phyloP scores from a whole-genome alignment of 805 yeast genomes.

The Barnettozyma botsteinii region DNA sequence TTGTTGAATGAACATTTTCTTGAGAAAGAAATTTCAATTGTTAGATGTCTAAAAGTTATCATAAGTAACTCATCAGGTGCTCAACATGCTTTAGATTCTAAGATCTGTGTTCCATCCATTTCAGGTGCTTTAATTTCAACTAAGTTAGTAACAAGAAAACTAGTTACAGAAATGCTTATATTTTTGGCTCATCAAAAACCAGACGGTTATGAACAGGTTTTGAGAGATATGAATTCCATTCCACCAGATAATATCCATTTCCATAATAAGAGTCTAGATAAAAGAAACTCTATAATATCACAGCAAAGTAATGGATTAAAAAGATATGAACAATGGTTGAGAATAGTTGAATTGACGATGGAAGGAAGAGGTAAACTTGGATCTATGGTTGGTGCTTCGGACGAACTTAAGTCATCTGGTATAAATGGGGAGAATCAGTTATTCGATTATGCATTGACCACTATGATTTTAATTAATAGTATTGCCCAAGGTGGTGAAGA shows the following conservation, averaged over 20 bases:
- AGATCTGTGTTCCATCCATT: conserved; percentile 50
- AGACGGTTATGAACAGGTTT: conserved; percentile 50
- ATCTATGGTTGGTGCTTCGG: conserved; percentile 87
- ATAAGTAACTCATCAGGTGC: conserved; percentile 62
- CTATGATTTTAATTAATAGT: conserved; percentile 66
- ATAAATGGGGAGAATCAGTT: conserved; percentile 56
- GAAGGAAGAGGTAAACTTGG: conserved; percentile 89
- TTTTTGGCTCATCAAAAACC: conserved; percentile 45
- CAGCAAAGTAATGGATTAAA: conserved; percentile 28
- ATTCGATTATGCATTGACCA: conserved; percentile 63
- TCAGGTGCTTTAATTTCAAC: conserved; percentile 72
- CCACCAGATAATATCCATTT: conserved; percentile 27
- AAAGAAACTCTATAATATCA: conserved; percentile 27
- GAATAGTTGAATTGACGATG: conserved; percentile 56
- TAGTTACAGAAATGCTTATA: conserved; percentile 72
- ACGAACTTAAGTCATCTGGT: conserved; percentile 53
- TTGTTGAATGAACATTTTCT: conserved; percentile 37
- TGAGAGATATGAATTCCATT: conserved; percentile 30
- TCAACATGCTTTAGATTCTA: conserved; percentile 43
- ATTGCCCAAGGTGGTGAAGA: conserved; percentile 39
- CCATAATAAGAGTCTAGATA: conserved; percentile 29
- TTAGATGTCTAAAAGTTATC: conserved; percentile 71
- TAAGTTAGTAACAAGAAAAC: conserved; percentile 64
- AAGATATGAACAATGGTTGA: conserved; percentile 68
- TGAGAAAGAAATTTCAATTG: conserved; percentile 69